Evolutionary conservation across 192 early-diverging fungal genomes (phyloP), one percentile per base, ranked within the genome.

Genomic region (Piromyces finnis): DNA sequence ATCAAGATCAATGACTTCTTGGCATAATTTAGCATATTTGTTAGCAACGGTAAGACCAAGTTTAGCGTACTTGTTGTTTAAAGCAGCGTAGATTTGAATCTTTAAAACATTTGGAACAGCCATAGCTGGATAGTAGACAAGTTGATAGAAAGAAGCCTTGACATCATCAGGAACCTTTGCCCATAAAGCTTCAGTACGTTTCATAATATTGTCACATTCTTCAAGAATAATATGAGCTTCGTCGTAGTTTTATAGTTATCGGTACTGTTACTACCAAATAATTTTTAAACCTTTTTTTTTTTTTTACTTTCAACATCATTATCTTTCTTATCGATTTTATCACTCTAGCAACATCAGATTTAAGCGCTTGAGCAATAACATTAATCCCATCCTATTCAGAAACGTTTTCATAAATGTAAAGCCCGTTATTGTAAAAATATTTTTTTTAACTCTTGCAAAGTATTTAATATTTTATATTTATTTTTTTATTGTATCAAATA

Each of bases 91-190:
- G 12, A 83, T 41, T 27, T 36, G 78, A 28, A 77, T 82, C 80
- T 81, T 78, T 80, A 82, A 82, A 5, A 83, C 29, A 16, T 77
- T 41, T 28, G 82, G 77, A 27, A 82, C 68, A 36, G 29, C 82
- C 26, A 29, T 78, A 29, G 82, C 78, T 29, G 82, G 82, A 39
- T 83, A 83, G 77, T 82, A 30, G 12, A 83, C 77, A 14, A 83
- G 82, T 83, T 83, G 82, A 39, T 78, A 83, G 82, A 83, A 83
- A n/a, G 82, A 81, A 51, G 51, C 28, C 82, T 83, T 41, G 3
- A 82, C 1, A 51, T 82, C 41, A 0, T 77, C 51, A 26, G 39
- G 29, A 29, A 83, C 5, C 4, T 35, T 29, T 14, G n/a, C 29
- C 7, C 1, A 22, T n/a, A 83, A 68, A n/a, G 51, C 51, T 68